Evolutionary conservation across 2,329 filamentous ascomycete genomes (phyloP).

Genomic region (Reticulascus tulasneorum): DNA sequence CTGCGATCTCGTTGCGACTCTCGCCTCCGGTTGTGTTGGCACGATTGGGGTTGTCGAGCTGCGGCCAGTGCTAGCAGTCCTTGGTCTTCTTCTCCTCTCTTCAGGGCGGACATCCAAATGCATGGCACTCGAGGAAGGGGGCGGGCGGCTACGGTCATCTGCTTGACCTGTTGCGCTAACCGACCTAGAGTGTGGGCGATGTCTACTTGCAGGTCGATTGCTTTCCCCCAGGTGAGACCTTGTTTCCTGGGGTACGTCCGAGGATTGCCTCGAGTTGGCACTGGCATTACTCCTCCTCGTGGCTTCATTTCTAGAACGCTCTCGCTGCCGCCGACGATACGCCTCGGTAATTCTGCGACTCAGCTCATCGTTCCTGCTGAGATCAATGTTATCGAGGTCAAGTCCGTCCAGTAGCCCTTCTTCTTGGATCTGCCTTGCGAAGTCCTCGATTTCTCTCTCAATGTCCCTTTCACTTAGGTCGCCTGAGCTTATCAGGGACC

Average conservation of each 20-base stretch:
- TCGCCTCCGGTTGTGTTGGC: conserved; percentile 36
- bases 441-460: conserved; percentile 85
- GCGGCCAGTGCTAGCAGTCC: conserved; percentile 52
- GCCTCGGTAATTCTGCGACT: conserved; percentile 88
- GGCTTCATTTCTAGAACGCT: conserved; percentile 23
- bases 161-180: conserved; percentile 36
- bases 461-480: conserved; percentile 74
- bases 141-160: conserved; percentile 50
- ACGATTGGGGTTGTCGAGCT: conserved; percentile 48
- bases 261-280: conserved; percentile 31
- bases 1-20: conserved; percentile 57
- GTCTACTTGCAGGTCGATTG: conserved; percentile 17
- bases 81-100: conserved; percentile 38
- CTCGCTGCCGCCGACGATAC: conserved; percentile 71
- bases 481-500: conserved; percentile 77
- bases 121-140: conserved; percentile 39
- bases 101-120: conserved; percentile 49
- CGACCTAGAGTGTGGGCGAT: conserved; percentile 42
- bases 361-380: conserved; percentile 81
- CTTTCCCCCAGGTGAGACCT: conserved; percentile 17
- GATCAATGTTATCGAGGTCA: conserved; percentile 81
- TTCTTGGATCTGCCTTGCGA: conserved; percentile 82
- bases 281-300: conserved; percentile 37
- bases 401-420: conserved; percentile 85
- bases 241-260: conserved; percentile 11